These are phyloP conservation scores for Sporodiniella umbellata DNA, from an alignment of 371 early-diverging fungal genomes.

Conservation along the genomic window DNA sequence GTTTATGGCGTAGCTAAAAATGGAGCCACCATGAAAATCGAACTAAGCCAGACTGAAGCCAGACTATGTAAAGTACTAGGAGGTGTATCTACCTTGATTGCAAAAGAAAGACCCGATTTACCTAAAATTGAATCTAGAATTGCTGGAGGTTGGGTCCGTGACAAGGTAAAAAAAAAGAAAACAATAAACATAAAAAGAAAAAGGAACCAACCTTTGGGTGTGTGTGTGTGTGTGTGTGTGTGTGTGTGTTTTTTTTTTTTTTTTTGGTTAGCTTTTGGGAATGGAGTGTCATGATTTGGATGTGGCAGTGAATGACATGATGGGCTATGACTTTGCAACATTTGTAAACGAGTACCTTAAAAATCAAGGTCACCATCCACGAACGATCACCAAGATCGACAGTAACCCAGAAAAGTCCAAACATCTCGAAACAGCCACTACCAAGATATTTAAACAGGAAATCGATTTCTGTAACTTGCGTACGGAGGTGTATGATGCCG, in stretches of 20 bases:
- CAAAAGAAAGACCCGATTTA: conserved; percentile 42
- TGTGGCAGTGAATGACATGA: conserved; percentile 93
- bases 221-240: too few species aligned
- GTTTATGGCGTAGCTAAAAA: conserved; percentile 34
- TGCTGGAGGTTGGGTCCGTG: conserved; percentile 99
- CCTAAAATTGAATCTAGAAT: conserved; percentile 77
- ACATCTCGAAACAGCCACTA: conserved; percentile 98
- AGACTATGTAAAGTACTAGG: conserved; percentile 61
- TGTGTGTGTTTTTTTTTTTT: too few species aligned
- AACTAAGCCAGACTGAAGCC: conserved; percentile 55
- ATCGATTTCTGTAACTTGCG: conserved; percentile 98
- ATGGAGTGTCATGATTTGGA: conserved; percentile 92
- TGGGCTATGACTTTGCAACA: conserved; percentile 92
- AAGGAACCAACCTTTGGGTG: too few species aligned
- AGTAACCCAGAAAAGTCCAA: conserved; percentile 97
- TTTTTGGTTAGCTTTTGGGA: conserved; percentile 73
- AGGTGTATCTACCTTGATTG: conserved; percentile 53
- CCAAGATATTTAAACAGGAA: conserved; percentile 72
- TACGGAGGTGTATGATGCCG: conserved; percentile 87
- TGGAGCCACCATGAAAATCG: conserved; percentile 36
- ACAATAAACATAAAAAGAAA: neutral
- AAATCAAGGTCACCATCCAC: conserved; percentile 43
- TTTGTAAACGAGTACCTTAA: conserved; percentile 70
- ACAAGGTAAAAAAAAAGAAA: conserved; percentile 66
- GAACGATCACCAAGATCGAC: conserved; percentile 79